phyloP scores from a whole-genome alignment of 768 basidiomycete species.

The Crassisporium funariophilum region DNA sequence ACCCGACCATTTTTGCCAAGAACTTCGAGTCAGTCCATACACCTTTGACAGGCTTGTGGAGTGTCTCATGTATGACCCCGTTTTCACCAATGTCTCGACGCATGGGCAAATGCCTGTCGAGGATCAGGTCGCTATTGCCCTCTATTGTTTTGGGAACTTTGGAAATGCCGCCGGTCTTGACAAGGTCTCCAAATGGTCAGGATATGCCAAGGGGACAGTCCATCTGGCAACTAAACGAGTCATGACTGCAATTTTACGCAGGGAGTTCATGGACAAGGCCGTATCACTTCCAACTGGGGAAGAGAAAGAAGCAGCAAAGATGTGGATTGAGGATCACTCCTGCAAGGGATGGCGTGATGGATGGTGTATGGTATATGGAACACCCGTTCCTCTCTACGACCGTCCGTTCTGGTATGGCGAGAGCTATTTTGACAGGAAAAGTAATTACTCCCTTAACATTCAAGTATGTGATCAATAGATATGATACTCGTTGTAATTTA shows the following conservation, averaged over 20 bases:
- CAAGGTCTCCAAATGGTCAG: conserved; percentile 39
- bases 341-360: conserved; percentile 37
- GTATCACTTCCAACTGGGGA: conserved; percentile 28
- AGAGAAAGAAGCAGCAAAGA: conserved; percentile 40
- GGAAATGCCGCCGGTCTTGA: conserved; percentile 38
- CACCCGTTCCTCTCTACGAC: conserved; percentile 33
- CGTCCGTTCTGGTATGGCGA: conserved; percentile 36
- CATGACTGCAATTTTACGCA: conserved; percentile 31
- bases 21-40: conserved; percentile 30
- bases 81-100: conserved; percentile 9
- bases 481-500: conserved; percentile 7
- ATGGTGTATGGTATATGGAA: conserved; percentile 41
- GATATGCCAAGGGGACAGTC: conserved; percentile 34
- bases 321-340: conserved; percentile 35
- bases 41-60: conserved; percentile 36
- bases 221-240: conserved; percentile 18
- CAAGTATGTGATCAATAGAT: conserved; percentile 24
- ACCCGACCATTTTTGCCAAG: conserved; percentile 30
- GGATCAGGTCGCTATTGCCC: conserved; percentile 37
- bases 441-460: conserved; percentile 40
- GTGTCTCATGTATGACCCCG: neutral
- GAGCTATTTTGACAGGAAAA: conserved; percentile 40
- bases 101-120: conserved; percentile 14
- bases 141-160: conserved; percentile 40
- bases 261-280: conserved; percentile 23